Evolutionary conservation across 495 filamentous ascomycete genomes (phyloP).

Genomic region (Neurospora hispaniola): DNA sequence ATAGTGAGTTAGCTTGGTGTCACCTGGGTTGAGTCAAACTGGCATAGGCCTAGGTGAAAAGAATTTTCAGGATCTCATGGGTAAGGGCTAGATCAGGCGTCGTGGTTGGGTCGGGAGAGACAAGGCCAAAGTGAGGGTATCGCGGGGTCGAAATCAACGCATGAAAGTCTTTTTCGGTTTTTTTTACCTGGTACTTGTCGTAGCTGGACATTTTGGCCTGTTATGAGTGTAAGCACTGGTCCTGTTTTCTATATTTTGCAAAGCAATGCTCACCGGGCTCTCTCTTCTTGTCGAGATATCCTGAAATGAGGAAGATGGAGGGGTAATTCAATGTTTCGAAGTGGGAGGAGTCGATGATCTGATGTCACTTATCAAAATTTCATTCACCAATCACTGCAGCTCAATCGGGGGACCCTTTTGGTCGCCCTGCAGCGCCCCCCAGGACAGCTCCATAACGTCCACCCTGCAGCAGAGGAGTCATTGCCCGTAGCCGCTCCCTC

Average conservation of each 20-base stretch:
- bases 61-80: background rate
- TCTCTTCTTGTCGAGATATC: background rate
- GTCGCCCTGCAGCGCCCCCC: background rate
- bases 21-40: background rate
- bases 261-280: background rate
- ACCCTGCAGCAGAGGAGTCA: background rate
- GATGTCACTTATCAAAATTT: background rate
- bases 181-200: constrained; percentile 43
- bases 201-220: constrained; percentile 47
- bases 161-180: background rate
- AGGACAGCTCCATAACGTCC: background rate
- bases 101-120: background rate
- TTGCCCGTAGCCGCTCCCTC: background rate
- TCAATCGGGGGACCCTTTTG: background rate
- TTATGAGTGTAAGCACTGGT: background rate
- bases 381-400: background rate
- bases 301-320: background rate
- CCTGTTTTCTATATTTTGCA: background rate
- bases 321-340: background rate
- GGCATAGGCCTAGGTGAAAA: background rate
- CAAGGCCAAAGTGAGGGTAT: background rate
- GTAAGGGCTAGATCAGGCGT: background rate
- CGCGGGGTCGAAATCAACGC: background rate
- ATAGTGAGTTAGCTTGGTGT: constrained; percentile 14
- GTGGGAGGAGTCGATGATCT: background rate